A percentile compares a stretch with the other conserved stretches of the same genome.
Evolutionary conservation across 2,329 filamentous ascomycete genomes (phyloP).

Genomic region (Shiraia bambusicola): DNA sequence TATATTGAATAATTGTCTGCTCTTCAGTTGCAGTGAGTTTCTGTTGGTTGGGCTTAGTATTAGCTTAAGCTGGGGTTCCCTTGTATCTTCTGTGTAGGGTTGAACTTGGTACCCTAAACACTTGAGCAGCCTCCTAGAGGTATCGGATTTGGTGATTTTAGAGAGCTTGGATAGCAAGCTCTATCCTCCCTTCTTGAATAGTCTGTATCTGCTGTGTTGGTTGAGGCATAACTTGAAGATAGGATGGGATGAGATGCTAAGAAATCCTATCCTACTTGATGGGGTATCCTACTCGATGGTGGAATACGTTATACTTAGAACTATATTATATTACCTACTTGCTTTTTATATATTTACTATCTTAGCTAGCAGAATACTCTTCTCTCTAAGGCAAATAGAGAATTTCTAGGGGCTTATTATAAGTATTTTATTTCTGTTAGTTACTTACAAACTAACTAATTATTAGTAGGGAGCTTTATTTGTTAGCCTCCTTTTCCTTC

Average conservation of each 20-base stretch:
- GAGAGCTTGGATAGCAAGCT: not conserved
- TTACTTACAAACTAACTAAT: no score
- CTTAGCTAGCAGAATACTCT: no score
- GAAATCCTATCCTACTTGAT: no score
- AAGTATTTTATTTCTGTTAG: no score
- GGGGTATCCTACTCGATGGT: no score
- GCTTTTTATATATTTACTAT: no score
- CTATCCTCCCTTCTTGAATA: not conserved
- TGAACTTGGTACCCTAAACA: not conserved
- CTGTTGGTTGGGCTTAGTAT: conserved; percentile 1
- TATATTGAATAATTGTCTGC: conserved; percentile 12
- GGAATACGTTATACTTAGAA: no score
- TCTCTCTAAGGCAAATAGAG: no score
- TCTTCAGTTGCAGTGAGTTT: conserved; percentile 10
- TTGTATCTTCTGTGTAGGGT: conserved; percentile 1
- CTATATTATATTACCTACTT: no score
- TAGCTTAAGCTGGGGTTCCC: not conserved
- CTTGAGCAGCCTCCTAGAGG: not conserved
- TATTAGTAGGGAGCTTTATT: no score
- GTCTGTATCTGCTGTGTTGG: not conserved
- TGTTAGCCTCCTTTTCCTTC: no score
- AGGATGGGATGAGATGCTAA: not conserved
- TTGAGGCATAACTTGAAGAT: not conserved
- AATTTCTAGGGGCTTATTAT: no score
- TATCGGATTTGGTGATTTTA: not conserved